phyloP scores from a whole-genome alignment of 331 rosid genomes.

The Telfairia occidentalis region DNA sequence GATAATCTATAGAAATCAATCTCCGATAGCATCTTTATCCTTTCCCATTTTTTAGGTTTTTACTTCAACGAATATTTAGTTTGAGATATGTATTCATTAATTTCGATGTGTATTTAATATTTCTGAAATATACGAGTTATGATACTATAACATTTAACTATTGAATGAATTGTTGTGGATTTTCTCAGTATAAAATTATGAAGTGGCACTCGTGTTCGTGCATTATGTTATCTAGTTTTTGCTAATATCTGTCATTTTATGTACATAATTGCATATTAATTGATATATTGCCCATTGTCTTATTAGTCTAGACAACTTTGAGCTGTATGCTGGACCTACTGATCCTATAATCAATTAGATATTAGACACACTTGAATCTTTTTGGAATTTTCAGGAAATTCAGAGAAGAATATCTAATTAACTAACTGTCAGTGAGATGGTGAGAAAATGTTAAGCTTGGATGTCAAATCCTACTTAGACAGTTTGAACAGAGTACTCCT shows the following conservation, averaged over 20 bases:
- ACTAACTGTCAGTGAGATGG: background rate
- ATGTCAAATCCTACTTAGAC: background rate
- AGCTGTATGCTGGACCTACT: background rate
- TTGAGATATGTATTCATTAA: no score
- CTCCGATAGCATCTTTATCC: background rate
- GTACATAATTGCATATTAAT: background rate
- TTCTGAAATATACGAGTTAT: background rate
- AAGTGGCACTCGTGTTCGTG: background rate
- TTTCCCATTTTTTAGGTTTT: background rate
- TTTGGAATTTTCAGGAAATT: background rate
- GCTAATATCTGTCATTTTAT: background rate
- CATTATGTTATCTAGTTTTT: background rate
- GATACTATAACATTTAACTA: background rate
- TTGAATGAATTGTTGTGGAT: background rate
- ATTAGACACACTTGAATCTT: background rate
- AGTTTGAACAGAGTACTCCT: background rate
- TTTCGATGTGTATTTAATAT: background rate
- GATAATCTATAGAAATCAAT: background rate
- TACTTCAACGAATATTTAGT: background rate
- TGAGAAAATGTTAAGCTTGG: background rate
- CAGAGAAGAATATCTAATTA: background rate
- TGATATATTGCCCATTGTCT: background rate
- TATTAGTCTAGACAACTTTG: background rate
- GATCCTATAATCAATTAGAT: background rate
- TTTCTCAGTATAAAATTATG: background rate